Evolutionary conservation across 805 yeast species (phyloP).

Genomic region (Metschnikowia vanudenii): DNA sequence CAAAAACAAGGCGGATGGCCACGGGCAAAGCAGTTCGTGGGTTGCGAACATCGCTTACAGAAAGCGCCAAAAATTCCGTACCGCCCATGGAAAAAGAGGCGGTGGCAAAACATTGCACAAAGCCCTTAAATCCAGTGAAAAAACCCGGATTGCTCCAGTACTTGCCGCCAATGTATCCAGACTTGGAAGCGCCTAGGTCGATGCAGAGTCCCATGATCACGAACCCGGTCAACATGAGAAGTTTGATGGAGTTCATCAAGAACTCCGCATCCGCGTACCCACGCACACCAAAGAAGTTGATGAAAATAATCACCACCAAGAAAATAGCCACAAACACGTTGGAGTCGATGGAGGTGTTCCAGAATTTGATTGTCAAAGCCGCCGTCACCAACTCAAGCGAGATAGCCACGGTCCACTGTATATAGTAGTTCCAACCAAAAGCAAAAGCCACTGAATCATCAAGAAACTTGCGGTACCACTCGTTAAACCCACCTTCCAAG

Average conservation of each 20-base stretch:
- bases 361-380: slow-evolving; percentile 53
- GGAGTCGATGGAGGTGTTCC: slow-evolving; percentile 50
- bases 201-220: slow-evolving; percentile 41
- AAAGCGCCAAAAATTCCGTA: slow-evolving; percentile 39
- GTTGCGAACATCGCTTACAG: slow-evolving; percentile 39
- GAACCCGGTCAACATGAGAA: slow-evolving; percentile 41
- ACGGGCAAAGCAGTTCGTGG: too few relatives aligned
- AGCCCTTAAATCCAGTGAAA: slow-evolving; percentile 38
- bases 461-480: slow-evolving; percentile 29
- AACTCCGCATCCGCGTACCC: slow-evolving; percentile 49
- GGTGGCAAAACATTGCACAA: slow-evolving; percentile 39
- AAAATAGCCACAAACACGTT: slow-evolving; percentile 59
- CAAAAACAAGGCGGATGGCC: slow-evolving; percentile 41
- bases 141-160: slow-evolving; percentile 43
- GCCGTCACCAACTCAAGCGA: slow-evolving; percentile 23
- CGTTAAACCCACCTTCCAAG: slow-evolving; percentile 39
- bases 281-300: slow-evolving; percentile 47
- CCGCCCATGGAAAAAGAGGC: slow-evolving; percentile 43
- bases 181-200: slow-evolving; percentile 32
- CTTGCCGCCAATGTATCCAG: slow-evolving; percentile 39
- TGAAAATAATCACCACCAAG: slow-evolving; percentile 41
- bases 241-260: slow-evolving; percentile 35
- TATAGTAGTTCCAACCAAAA: slow-evolving; percentile 38
- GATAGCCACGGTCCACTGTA: slow-evolving; percentile 27
- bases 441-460: slow-evolving; percentile 40